A percentile compares a stretch with the other conserved stretches of the same genome.
These are phyloP conservation scores for Ceratocystiopsis sp. DNA, from an alignment of 2,329 filamentous ascomycete genomes.

Conservation along the genomic window DNA sequence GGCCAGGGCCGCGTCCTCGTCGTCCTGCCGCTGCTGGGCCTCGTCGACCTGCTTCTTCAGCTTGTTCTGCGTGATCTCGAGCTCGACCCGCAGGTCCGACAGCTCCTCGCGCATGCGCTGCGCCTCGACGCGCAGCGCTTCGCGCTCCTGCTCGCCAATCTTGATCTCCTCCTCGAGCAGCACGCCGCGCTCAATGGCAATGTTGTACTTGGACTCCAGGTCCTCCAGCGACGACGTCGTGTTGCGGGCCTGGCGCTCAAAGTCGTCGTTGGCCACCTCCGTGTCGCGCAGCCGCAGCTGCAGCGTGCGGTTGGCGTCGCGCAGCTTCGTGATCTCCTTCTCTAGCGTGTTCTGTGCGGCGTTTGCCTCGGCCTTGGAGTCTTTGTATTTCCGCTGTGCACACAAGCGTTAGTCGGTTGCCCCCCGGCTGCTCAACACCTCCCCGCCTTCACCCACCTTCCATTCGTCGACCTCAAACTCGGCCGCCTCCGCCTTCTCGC, in stretches of 20 bases:
- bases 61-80: conserved; percentile 88
- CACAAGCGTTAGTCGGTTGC: conserved; percentile 8
- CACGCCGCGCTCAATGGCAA: conserved; percentile 78
- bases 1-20: not conserved
- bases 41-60: conserved; percentile 48
- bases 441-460: conserved; percentile 51
- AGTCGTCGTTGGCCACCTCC: conserved; percentile 96
- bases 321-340: conserved; percentile 86
- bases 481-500: conserved; percentile 72
- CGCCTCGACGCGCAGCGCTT: conserved; percentile 72
- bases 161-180: conserved; percentile 93
- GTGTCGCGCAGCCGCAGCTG: conserved; percentile 80
- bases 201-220: conserved; percentile 91
- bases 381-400: conserved; percentile 76
- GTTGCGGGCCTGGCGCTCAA: conserved; percentile 87
- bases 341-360: conserved; percentile 71
- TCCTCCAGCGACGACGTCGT: conserved; percentile 93
- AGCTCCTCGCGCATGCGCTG: conserved; percentile 84
- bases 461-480: conserved; percentile 91
- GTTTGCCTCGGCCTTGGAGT: conserved; percentile 78
- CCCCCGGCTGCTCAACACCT: not conserved
- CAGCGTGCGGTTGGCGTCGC: conserved; percentile 66
- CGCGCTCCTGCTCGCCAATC: conserved; percentile 79
- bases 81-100: conserved; percentile 84
- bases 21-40: conserved; percentile 5